Conservation (phyloP, 1,284 basidiomycete species). For the Ustilago hordei region DNA sequence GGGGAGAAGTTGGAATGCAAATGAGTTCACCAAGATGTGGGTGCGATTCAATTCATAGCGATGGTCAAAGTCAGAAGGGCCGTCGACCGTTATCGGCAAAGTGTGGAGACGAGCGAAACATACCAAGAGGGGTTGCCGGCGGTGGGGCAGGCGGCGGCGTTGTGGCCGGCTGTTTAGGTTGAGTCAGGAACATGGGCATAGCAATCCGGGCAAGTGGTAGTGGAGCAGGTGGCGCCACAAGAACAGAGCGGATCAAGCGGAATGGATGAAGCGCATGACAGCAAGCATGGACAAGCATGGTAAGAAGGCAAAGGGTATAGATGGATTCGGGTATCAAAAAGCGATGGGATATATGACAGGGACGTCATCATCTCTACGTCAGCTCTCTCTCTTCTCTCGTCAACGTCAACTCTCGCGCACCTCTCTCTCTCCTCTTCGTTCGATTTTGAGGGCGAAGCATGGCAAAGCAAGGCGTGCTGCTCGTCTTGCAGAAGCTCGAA, state of each 20-base stretch:
- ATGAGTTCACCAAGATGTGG: not conserved
- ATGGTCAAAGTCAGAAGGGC: not conserved
- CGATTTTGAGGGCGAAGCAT: not conserved
- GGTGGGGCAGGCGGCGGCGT: slow-evolving; percentile 64
- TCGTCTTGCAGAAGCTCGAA: not conserved
- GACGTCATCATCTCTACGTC: slow-evolving; percentile 54
- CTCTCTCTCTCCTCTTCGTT: slow-evolving; percentile 14
- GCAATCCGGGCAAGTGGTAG: slow-evolving; percentile 1
- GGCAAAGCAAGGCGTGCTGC: not conserved
- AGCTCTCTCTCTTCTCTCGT: slow-evolving; percentile 52
- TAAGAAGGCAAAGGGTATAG: slow-evolving; percentile 12
- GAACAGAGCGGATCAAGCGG: not conserved
- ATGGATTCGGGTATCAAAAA: slow-evolving; percentile 49
- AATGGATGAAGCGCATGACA: not conserved
- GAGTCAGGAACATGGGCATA: not conserved
- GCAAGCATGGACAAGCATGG: slow-evolving; percentile 18
- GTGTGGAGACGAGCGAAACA: slow-evolving; percentile 4
- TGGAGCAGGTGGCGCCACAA: not conserved
- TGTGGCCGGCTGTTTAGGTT: slow-evolving; percentile 60
- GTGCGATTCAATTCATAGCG: not conserved
- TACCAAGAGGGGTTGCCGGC: slow-evolving; percentile 65
- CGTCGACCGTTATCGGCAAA: not conserved
- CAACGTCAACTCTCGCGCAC: slow-evolving; percentile 29
- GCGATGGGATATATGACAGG: slow-evolving; percentile 46
- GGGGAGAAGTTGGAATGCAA: not conserved